Evolutionary conservation across 352 stramenopile species (phyloP), one percentile per base, ranked within the genome.

Genomic region (Phytophthora sojae): DNA sequence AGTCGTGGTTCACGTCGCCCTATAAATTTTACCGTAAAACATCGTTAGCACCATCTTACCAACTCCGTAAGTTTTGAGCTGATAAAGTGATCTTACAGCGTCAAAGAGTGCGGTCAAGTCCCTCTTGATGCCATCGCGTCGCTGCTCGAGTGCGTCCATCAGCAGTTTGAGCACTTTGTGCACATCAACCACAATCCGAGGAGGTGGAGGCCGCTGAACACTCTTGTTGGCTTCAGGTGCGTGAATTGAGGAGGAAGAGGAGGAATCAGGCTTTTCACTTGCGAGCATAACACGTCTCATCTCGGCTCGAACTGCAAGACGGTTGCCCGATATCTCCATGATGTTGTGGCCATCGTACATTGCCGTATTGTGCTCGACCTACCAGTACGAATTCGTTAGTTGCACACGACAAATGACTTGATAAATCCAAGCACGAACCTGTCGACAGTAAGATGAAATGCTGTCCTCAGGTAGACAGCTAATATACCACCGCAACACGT

Each of bases 1-100:
- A 80, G 58, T 93, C 86, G 69, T 93, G 81, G 58, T 94, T 94
- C 53, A 78, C 69, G 47, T 94, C 86, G 12, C 81, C 86, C 81
- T 91, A 32, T 32, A 32, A n/a, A n/a, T 0, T 9, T 32, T 6
- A 32, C 29, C 29, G 29, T 8, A 62, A n/a, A 26, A 5, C 44
- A 26, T 51, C 3, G 19, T 52, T n/a, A 52, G 5, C 19, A 52
- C 15, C 11, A 21, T 11, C 9, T 11, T 42, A 42, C 35, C 9
- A n/a, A 26, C 45, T 29, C n/a, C 56, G 44, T 42, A 57, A 19
- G 17, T 56, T 4, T 49, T 51, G 6, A 19, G 17, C 7, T 23
- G 42, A 49, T 23, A 49, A 6, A 12, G 5, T 42, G 8, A 21
- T 61, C 75, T 50, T 67, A 88, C 80, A 8, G 77, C 62, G 26